Base-by-base conservation (phyloP, 495 filamentous ascomycete species). In the Neurospora tetraspora region DNA sequence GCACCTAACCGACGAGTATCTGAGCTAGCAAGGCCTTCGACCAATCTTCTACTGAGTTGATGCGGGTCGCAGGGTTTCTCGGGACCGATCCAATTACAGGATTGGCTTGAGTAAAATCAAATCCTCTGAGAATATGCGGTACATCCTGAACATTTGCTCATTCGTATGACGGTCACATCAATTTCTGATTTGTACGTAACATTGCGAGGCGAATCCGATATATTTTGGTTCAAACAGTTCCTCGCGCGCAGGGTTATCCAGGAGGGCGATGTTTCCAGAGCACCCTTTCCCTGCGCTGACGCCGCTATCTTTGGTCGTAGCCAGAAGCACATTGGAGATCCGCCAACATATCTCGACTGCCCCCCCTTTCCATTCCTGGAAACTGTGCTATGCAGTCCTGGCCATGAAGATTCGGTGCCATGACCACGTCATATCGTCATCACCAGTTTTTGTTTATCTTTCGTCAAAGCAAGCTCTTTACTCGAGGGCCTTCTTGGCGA, bases 401-500 rank as follows among this genome's bases (percentile, higher is more conserved):
- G 12, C 27, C 27, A 65, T 18, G 53, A 6, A 65, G 53, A 65
- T 34, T 65, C 53, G 27, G 53, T 27, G 53, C 53, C 53, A 65
- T 34, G 31, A 34, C 53, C 27, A 7, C 53, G 27, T 65, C 7
- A 34, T 65, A 34, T 34, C 27, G 53, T 65, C 53, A 65, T 65
- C 53, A 65, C 27, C 53, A 65, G 1, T 59, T 18, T 65, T 18
- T 65, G 12, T 34, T 65, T 34, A 18, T 65, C 6, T 65, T 31
- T 65, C 27, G 27, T 34, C 14, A 34, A 61, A 34, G 53, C 23
- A 23, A 27, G 16, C 38, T 43, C 39, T 73, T 73, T 85, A 89
- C 78, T 86, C 78, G 74, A 97, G 83, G 71, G 91, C 94, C 85
- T 91, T 87, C 77, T 92, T 87, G 16, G 96, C 95, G 80, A 98